Percentiles rank a stretch among this genome's conserved stretches.
These are phyloP conservation scores for Trichosporon sp. DNA, from an alignment of 1,284 basidiomycete genomes.

Conservation along the genomic window DNA sequence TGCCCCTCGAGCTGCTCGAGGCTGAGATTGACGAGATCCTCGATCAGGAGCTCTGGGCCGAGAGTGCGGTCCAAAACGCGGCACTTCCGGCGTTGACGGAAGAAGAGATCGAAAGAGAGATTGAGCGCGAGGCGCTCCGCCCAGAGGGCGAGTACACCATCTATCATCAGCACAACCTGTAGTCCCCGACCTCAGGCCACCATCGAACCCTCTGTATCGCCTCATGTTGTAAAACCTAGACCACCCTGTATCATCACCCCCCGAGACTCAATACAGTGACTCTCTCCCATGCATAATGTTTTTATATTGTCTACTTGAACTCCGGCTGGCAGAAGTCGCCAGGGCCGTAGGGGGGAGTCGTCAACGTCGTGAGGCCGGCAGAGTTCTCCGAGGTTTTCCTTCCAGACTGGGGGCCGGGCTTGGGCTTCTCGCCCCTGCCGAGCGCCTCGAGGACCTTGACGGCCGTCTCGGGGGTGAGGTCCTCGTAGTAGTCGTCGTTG, in stretches of 20 bases:
- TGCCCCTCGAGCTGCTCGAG: not conserved
- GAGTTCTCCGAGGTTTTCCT: conserved; percentile 85
- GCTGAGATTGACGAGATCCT: not conserved
- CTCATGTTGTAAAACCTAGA: not conserved
- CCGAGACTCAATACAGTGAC: not conserved
- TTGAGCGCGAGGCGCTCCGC: not conserved
- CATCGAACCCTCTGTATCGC: not conserved
- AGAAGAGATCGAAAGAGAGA: not conserved
- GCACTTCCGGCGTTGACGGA: not conserved
- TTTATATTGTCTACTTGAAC: conserved; percentile 59
- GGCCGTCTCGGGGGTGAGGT: conserved; percentile 86
- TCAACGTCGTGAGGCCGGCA: conserved; percentile 77
- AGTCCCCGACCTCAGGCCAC: too few species aligned
- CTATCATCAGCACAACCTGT: not conserved
- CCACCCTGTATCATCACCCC: not conserved
- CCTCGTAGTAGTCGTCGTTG: conserved; percentile 97
- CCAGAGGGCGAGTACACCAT: not conserved
- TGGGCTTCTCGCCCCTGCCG: conserved; percentile 76
- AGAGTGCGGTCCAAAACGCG: too few species aligned
- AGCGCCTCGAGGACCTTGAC: conserved; percentile 83
- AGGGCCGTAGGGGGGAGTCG: conserved; percentile 87
- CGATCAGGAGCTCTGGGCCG: not conserved
- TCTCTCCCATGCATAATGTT: conserved; percentile 1
- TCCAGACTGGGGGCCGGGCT: conserved; percentile 84
- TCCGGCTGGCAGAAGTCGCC: conserved; percentile 83